Percentiles rank a stretch among this genome's conserved stretches.
phyloP scores from a whole-genome alignment of 2,329 filamentous ascomycete species.

The Ceratocystis ficicola region DNA sequence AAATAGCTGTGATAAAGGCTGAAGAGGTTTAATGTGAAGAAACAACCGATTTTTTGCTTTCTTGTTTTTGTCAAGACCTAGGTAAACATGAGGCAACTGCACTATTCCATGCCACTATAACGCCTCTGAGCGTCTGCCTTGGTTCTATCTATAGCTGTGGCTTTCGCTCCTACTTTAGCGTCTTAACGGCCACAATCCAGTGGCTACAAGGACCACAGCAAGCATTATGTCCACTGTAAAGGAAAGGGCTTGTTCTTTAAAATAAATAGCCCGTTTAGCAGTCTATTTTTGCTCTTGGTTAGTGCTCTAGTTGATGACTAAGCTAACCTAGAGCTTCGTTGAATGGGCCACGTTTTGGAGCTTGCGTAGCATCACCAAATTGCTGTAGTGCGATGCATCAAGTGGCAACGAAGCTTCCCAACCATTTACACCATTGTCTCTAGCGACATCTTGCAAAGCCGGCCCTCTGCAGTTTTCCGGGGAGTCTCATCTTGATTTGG shows the following conservation, averaged over 20 bases:
- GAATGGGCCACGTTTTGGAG: conserved; percentile 23
- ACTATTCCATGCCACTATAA: not conserved
- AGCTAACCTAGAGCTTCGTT: conserved; percentile 9
- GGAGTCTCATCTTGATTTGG: not conserved
- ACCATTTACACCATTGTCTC: not conserved
- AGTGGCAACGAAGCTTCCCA: conserved; percentile 13
- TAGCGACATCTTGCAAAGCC: conserved; percentile 2
- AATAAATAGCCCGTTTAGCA: not conserved
- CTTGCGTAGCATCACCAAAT: conserved; percentile 20
- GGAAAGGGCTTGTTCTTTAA: not conserved
- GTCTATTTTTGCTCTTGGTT: not conserved
- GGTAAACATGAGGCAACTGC: not conserved
- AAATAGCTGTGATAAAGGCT: not conserved
- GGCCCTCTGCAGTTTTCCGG: not conserved
- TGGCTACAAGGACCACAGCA: not conserved
- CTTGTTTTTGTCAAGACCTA: not conserved
- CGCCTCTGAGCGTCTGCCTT: not conserved
- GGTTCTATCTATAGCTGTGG: not conserved
- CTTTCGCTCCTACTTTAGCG: not conserved
- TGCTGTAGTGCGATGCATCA: conserved; percentile 9
- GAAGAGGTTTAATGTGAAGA: conserved; percentile 9
- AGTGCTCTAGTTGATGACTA: conserved; percentile 10
- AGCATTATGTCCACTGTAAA: not conserved
- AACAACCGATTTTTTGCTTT: not conserved
- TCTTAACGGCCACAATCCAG: not conserved